Conservation (phyloP, 257 asterid species). For the Plantago ovata region DNA sequence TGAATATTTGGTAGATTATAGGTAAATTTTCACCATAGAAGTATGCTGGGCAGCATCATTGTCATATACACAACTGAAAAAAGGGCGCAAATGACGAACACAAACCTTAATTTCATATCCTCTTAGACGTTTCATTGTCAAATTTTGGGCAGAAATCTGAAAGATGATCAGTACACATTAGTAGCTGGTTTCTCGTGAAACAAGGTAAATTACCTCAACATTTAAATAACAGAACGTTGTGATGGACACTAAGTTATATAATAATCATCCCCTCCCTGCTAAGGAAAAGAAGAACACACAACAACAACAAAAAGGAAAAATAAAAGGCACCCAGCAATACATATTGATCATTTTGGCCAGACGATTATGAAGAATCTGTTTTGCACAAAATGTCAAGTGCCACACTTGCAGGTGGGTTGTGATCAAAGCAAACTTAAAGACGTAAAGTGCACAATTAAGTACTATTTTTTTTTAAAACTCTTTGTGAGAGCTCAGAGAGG, state of each 20-base stretch:
- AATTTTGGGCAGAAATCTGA: slow-evolving; percentile 81
- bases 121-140: slow-evolving; percentile 87
- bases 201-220: slow-evolving; percentile 6
- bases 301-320: not conserved
- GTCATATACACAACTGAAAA: slow-evolving; percentile 3
- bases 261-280: no score
- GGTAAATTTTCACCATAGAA: not conserved
- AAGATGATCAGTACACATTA: slow-evolving; percentile 22
- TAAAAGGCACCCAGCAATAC: no score
- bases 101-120: slow-evolving; percentile 91
- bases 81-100: slow-evolving; percentile 14
- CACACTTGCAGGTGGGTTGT: not conserved
- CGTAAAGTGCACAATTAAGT: no score
- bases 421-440: no score
- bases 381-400: no score
- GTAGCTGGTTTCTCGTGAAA: slow-evolving; percentile 14
- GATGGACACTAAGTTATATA: no score
- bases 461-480: slow-evolving; percentile 2
- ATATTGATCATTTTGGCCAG: no score
- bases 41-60: not conserved
- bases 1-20: not conserved
- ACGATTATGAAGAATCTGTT: no score
- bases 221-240: no score
- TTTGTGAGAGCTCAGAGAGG: slow-evolving; percentile 4
- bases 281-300: no score